Evolutionary conservation across 1,284 basidiomycete species (phyloP), one percentile per base, ranked within the genome.

Genomic region (Trichosporon sp.): DNA sequence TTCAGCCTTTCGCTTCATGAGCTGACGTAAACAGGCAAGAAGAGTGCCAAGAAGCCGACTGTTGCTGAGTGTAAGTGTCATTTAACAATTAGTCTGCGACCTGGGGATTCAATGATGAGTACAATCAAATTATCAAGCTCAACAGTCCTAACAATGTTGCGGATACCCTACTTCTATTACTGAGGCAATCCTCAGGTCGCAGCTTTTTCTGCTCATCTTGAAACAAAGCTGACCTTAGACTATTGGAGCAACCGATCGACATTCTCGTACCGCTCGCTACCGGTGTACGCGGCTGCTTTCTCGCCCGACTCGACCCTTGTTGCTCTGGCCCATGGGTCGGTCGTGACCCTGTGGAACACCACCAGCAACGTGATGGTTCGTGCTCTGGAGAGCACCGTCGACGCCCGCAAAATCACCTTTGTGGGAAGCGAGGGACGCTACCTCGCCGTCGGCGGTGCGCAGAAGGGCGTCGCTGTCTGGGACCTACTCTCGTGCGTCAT

Each of bases 221-320:
- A 40, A n/a, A n/a, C 3, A 11, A 16, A 49, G 68, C 74, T 77
- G 69, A 71, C 65, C 44, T 9, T 67, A 93, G 92, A 86, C 59
- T 89, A 86, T 68, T 95, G 92, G 91, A 83, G 88, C 23, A 82
- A 85, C 49, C 86, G 88, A 36, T 89, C 91, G 3, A 86, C 86
- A 1, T 85, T 90, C 69, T 81, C 79, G 36, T 90, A 90, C 77
- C 89, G 88, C 37, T 82, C 84, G n/a, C 83, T 88, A 70, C 82
- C 82, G 29, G 90, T 92, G 58, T 81, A 81, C 61, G 84, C 87
- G 61, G 82, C 86, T 0, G 84, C 87, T 0, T 97, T 92, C 86
- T 92, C 94, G 6, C 85, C 85, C 1, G 95, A 98, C 75, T 90
- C 87, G 8, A 94, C 94, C 11, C 83, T 99, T 37, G 82, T 98